Conservation (phyloP, 2,329 filamentous ascomycete species). For the Pseudogymnoascus sp. region DNA sequence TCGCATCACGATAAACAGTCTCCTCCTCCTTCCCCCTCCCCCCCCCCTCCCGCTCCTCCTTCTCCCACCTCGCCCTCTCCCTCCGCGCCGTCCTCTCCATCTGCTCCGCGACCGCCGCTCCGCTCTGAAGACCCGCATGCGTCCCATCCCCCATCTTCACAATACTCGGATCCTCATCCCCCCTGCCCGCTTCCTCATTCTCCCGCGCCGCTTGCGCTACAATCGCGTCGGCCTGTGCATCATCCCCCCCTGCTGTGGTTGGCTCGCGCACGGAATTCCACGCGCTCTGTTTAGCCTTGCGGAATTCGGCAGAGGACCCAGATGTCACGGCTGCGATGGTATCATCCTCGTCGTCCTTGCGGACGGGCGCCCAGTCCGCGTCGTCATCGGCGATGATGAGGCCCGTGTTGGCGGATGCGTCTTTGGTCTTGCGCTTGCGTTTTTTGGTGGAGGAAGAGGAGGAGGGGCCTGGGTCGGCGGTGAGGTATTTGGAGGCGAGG, state of each 20-base stretch:
- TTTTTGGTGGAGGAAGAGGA: conserved; percentile 39
- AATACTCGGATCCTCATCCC: conserved; percentile 42
- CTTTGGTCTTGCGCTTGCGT: conserved; percentile 58
- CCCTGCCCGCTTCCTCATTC: conserved; percentile 42
- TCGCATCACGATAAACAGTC: conserved; percentile 92
- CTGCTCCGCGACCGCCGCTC: conserved; percentile 65
- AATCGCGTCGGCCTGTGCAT: conserved; percentile 70
- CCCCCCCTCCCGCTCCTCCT: conserved; percentile 32
- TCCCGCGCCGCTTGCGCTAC: conserved; percentile 66
- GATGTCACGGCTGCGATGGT: conserved; percentile 42
- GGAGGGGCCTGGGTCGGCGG: conserved; percentile 47
- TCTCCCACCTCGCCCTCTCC: conserved; percentile 47
- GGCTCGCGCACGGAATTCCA: conserved; percentile 64
- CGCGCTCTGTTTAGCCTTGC: conserved; percentile 65
- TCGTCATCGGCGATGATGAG: conserved; percentile 61
- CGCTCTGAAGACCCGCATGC: conserved; percentile 78
- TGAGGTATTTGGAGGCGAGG: conserved; percentile 85
- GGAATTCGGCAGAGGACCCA: conserved; percentile 48
- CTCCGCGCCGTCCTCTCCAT: conserved; percentile 57
- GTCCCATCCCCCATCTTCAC: conserved; percentile 82
- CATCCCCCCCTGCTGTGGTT: conserved; percentile 36
- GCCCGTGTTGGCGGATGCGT: conserved; percentile 35
- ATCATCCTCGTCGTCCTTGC: conserved; percentile 44
- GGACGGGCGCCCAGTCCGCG: conserved; percentile 32
- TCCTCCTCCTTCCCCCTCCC: conserved; percentile 50